Percentiles rank a stretch among this genome's conserved stretches.
These are phyloP conservation scores for Saccharomyces hybrid DNA, from an alignment of 1,139 yeast genomes.

Conservation along the genomic window DNA sequence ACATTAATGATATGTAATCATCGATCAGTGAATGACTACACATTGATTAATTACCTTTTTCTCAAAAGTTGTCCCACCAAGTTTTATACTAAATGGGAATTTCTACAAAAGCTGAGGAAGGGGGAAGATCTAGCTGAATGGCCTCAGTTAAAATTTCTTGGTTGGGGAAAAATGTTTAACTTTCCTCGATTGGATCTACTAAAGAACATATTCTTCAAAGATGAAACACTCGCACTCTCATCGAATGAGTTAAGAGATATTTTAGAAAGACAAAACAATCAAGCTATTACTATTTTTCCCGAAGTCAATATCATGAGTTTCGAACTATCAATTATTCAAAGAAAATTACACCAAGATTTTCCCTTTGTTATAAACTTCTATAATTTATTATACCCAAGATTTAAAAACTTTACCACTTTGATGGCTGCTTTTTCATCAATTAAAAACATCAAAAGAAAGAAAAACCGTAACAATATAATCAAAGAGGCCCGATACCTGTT, in stretches of 20 bases:
- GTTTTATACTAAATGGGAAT: constrained; percentile 5
- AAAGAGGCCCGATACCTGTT: constrained; percentile 10
- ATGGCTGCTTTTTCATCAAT: constrained; percentile 42
- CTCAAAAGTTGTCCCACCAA: constrained; percentile 5
- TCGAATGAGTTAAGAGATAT: constrained; percentile 9
- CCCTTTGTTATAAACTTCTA: constrained; percentile 43
- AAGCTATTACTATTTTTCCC: constrained; percentile 46
- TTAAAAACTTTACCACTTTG: constrained; percentile 39
- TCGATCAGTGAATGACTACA: constrained; percentile 29
- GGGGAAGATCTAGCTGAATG: constrained; percentile 4
- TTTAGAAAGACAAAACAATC: constrained; percentile 16
- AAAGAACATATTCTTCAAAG: constrained; percentile 19
- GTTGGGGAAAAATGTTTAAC: constrained; percentile 27
- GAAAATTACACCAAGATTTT: constrained; percentile 43
- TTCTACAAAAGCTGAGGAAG: constrained; percentile 8
- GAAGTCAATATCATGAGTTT: constrained; percentile 62
- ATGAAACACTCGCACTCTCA: constrained; percentile 23
- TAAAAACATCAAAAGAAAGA: constrained; percentile 31
- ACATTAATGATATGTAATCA: constrained; percentile 28
- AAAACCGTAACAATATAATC: constrained; percentile 8
- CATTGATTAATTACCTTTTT: constrained; percentile 20
- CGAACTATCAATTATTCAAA: constrained; percentile 42
- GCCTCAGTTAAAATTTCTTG: constrained; percentile 17
- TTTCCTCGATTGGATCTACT: constrained; percentile 22
- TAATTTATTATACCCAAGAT: constrained; percentile 61